Conservation (phyloP, 176 grass and related monocot genomes). For the Cenchrus fungigraminus region DNA sequence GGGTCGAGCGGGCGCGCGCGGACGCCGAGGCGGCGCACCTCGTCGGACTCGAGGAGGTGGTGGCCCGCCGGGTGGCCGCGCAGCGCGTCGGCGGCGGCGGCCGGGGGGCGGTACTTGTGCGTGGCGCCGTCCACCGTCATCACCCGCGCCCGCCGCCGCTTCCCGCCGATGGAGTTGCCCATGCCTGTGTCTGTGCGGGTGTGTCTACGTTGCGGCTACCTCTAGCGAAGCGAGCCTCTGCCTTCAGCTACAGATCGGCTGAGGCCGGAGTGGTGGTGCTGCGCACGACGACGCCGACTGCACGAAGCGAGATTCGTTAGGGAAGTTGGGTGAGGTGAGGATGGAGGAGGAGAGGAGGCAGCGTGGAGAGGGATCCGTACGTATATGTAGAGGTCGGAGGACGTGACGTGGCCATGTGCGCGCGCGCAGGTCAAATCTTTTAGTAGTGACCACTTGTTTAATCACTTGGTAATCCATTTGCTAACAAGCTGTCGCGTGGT, state of each 20-base stretch:
- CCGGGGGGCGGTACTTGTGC: conserved; percentile 52
- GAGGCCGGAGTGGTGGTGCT: no score
- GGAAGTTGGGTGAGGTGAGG: no score
- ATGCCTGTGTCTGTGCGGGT: conserved; percentile 14
- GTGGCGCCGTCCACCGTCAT: conserved; percentile 90
- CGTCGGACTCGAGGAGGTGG: conserved; percentile 71
- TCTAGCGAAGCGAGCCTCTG: no score
- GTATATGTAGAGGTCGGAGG: not conserved
- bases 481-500: not conserved
- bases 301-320: not conserved
- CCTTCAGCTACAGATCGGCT: no score
- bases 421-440: not conserved
- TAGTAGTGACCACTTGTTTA: not conserved
- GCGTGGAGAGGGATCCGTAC: no score
- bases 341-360: not conserved
- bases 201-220: no score
- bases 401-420: not conserved
- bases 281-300: no score
- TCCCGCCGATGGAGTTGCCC: conserved; percentile 75
- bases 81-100: conserved; percentile 42
- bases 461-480: not conserved
- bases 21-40: conserved; percentile 64
- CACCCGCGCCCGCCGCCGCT: conserved; percentile 62
- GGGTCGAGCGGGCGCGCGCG: conserved; percentile 58
- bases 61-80: conserved; percentile 65